These are phyloP conservation scores for Lachnum nothofagi DNA, from an alignment of 2,329 filamentous ascomycete species.

Conservation along the genomic window DNA sequence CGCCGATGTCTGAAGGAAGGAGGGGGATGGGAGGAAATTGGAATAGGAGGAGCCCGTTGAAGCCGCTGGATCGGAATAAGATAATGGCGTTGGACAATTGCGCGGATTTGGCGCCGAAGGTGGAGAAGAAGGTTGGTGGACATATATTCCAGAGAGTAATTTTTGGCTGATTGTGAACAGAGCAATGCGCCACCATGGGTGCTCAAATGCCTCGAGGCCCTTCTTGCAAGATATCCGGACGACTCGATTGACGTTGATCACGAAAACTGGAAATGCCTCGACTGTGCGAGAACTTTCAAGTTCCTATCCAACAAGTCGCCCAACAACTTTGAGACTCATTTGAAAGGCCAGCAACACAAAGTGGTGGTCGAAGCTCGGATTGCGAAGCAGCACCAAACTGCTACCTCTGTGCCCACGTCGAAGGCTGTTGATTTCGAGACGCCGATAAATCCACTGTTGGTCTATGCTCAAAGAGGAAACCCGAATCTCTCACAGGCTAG, in stretches of 20 bases:
- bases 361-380: neutral
- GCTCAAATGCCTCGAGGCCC: neutral
- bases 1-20: slow-evolving; percentile 5
- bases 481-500: neutral
- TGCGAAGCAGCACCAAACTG: neutral
- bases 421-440: neutral
- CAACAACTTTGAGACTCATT: slow-evolving; percentile 2
- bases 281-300: slow-evolving; percentile 2
- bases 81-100: neutral
- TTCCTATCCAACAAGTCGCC: neutral
- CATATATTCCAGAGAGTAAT: neutral
- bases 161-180: neutral
- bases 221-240: slow-evolving; percentile 1
- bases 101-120: neutral
- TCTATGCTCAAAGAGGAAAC: neutral
- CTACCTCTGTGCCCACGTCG: neutral
- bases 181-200: slow-evolving; percentile 1
- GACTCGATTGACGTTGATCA: neutral
- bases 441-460: neutral
- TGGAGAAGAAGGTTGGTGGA: neutral
- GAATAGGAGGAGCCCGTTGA: neutral
- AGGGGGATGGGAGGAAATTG: slow-evolving; percentile 5
- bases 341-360: neutral
- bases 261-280: neutral
- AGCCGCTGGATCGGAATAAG: neutral